Base-by-base conservation (phyloP, 2,329 filamentous ascomycete genomes). In the Fusarium sp. region DNA sequence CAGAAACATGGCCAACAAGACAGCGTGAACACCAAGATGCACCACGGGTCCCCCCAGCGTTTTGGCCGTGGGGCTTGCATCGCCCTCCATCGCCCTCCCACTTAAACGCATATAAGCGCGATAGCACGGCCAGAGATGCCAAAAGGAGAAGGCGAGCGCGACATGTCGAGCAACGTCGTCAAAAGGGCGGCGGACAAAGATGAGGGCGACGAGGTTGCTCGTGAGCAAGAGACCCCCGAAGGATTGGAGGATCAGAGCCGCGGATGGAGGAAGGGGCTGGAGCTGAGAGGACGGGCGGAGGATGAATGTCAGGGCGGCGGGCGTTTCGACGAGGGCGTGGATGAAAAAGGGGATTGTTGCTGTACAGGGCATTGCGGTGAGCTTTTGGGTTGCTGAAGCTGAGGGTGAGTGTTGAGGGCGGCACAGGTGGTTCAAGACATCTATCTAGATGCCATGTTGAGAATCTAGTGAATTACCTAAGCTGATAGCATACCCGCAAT, bases 81-180 rank as follows among this genome's bases (percentile, higher is more conserved):
- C 48, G 9, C 23, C 41, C 11, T 53, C 54, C 10, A 60, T 61
- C n/a, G 47, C 37, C 25, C 60, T 57, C 11, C 80, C 70, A 35
- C 77, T 73, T 14, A 66, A 17, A 10, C 67, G 62, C 31, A 67
- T 58, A 10, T 68, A 72, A 1, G 82, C 82, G 31, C 82, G 73
- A 43, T 77, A 72, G 27, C 74, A 77, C 3, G 82, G 82, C 72
- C 78, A 84, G 2, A 78, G 36, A 53, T 84, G 82, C 70, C 82
- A 84, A 19, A 77, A 76, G 1, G 77, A 80, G 55, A 84, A 71
- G 1, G 78, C 75, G 1, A 74, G 61, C 0, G 78, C 76, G 2
- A 79, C 61, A 17, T 75, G 59, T 8, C 74, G 71, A 4, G 69
- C 68, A 1, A 73, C 71, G 4, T 70, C 50, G 58, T 77, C 72